Percentiles rank a stretch among this genome's conserved stretches.
Conservation (phyloP, 495 filamentous ascomycete genomes). For the Podospora comata region DNA sequence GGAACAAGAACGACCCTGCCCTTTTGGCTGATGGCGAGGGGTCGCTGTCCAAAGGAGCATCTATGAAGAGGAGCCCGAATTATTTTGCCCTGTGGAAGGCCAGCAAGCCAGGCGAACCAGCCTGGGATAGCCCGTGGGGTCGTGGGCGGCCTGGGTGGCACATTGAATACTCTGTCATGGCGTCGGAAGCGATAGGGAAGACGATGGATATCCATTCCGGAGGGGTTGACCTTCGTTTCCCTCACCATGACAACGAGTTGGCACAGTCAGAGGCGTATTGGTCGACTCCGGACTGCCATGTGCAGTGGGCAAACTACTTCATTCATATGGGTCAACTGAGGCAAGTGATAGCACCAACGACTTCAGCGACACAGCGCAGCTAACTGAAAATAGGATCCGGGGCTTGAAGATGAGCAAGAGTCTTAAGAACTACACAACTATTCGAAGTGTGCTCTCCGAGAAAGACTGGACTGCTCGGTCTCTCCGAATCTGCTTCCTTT, state of each 20-base stretch:
- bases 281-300: conserved; percentile 25
- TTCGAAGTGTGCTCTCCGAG: conserved; percentile 58
- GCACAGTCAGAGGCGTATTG: conserved; percentile 77
- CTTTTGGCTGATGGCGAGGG: conserved; percentile 77
- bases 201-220: conserved; percentile 77
- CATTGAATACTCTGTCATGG: conserved; percentile 86
- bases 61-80: conserved; percentile 49
- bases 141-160: conserved; percentile 76
- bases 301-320: conserved; percentile 83
- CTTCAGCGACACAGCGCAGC: too few relatives aligned
- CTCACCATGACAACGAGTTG: conserved; percentile 79
- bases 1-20: conserved; percentile 64
- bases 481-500: conserved; percentile 68
- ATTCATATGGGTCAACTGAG: conserved; percentile 68
- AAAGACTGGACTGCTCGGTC: conserved; percentile 59
- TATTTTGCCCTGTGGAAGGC: conserved; percentile 82
- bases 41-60: conserved; percentile 45
- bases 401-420: conserved; percentile 79
- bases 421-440: conserved; percentile 79
- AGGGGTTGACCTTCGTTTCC: conserved; percentile 74
- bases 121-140: conserved; percentile 71
- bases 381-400: conserved; percentile 46
- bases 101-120: conserved; percentile 73
- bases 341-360: too few relatives aligned
- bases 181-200: conserved; percentile 64